phyloP scores from a whole-genome alignment of 2,329 filamentous ascomycete species.

The Madurella mycetomatis region DNA sequence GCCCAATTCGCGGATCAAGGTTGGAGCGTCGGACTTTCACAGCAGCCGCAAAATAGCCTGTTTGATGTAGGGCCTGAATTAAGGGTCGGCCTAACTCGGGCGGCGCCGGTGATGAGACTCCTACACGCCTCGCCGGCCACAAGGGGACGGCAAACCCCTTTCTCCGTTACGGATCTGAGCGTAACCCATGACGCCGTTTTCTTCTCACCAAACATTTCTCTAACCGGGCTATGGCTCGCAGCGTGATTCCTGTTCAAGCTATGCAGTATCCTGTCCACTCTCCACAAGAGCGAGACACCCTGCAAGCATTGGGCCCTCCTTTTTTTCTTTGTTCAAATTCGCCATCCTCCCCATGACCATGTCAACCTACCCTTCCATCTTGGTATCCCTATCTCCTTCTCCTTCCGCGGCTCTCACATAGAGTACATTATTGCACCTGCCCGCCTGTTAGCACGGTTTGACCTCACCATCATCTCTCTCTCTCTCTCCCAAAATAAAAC shows the following conservation, averaged over 20 bases:
- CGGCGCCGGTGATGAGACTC: neutral
- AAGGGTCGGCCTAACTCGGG: neutral
- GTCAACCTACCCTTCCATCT: conserved; percentile 48
- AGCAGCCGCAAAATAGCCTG: conserved; percentile 67
- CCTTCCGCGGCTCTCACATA: conserved; percentile 68
- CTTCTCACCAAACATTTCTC: too few relatives aligned
- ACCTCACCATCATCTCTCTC: too few relatives aligned
- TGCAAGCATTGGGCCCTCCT: too few relatives aligned
- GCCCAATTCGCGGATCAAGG: conserved; percentile 57
- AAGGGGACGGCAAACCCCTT: neutral
- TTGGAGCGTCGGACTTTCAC: conserved; percentile 62
- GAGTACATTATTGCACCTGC: conserved; percentile 75
- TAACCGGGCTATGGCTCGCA: too few relatives aligned
- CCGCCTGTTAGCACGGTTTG: too few relatives aligned
- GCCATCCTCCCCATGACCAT: neutral
- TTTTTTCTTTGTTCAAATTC: neutral
- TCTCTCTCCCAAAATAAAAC: too few relatives aligned
- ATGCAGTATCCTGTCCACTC: neutral
- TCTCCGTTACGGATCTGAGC: neutral
- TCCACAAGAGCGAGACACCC: neutral
- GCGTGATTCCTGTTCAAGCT: neutral
- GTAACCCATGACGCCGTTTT: too few relatives aligned
- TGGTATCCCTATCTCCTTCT: conserved; percentile 51
- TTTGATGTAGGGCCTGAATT: conserved; percentile 51
- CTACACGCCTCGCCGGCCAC: neutral